Conservation (phyloP, 2,329 filamentous ascomycete species). For the Paraconiothyrium brasiliense region DNA sequence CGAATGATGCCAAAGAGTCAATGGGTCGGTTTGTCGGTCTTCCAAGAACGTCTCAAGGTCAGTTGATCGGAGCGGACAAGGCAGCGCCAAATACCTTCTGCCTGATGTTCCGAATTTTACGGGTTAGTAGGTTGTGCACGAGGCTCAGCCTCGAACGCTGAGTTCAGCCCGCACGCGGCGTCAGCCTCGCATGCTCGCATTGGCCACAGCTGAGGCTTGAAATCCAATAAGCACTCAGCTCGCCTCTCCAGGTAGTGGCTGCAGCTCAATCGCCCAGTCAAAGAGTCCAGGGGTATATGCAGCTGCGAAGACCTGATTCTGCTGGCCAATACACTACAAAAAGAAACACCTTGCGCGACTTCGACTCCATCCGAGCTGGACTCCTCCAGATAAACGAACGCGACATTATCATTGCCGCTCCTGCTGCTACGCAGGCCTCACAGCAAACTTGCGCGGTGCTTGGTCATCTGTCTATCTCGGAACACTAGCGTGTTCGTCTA, state of each 20-base stretch:
- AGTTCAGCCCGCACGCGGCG: constrained; percentile 4
- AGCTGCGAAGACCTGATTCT: constrained; percentile 15
- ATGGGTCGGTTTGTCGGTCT: constrained; percentile 31
- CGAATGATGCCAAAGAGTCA: constrained; percentile 28
- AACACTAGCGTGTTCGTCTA: constrained; percentile 23
- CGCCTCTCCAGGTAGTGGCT: constrained; percentile 12
- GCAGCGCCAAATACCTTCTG: constrained; percentile 44
- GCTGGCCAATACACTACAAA: constrained; percentile 29
- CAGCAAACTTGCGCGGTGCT: constrained; percentile 19
- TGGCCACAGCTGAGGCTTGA: constrained; percentile 3
- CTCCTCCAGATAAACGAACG: constrained; percentile 18
- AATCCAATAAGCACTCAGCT: constrained; percentile 9
- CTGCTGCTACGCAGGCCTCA: background rate
- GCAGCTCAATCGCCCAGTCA: constrained; percentile 26
- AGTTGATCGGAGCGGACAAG: constrained; percentile 40
- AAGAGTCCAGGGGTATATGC: constrained; percentile 22
- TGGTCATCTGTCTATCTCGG: constrained; percentile 37
- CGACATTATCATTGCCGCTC: background rate
- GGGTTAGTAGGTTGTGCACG: constrained; percentile 41
- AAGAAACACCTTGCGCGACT: constrained; percentile 39
- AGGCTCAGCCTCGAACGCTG: constrained; percentile 41
- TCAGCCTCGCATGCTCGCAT: constrained; percentile 6
- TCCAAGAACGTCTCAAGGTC: constrained; percentile 34
- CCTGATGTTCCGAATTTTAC: constrained; percentile 48
- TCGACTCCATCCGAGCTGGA: constrained; percentile 1